Evolutionary conservation across 2,329 filamentous ascomycete species (phyloP).

Genomic region (Xylaria sp.): DNA sequence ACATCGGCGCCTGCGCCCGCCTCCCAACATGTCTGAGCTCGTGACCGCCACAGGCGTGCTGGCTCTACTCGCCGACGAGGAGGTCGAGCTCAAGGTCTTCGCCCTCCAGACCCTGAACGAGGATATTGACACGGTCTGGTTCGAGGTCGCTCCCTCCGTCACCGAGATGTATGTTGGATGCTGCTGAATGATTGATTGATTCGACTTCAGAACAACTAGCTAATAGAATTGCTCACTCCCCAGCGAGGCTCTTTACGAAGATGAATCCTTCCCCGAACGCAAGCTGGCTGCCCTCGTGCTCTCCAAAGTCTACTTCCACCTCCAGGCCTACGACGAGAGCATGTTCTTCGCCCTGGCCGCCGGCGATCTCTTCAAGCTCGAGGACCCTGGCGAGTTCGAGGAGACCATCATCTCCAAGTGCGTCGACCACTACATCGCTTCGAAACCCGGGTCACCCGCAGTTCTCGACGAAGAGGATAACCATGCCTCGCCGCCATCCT

Average conservation of each 20-base stretch:
- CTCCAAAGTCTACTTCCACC: conserved; percentile 98
- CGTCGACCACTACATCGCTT: conserved; percentile 94
- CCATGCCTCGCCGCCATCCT: conserved; percentile 66
- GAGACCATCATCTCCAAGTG: conserved; percentile 99
- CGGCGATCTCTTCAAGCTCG: conserved; percentile 93
- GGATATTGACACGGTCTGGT: conserved; percentile 97
- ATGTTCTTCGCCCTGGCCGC: conserved; percentile 98
- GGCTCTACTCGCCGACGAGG: conserved; percentile 94
- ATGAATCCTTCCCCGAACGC: conserved; percentile 92
- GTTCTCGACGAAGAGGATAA: conserved; percentile 52
- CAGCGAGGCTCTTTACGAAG: conserved; percentile 97
- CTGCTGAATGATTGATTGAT: not conserved
- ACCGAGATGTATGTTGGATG: conserved; percentile 79
- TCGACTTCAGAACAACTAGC: not conserved
- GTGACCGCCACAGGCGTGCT: conserved; percentile 94
- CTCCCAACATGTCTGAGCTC: conserved; percentile 81
- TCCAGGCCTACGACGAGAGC: conserved; percentile 98
- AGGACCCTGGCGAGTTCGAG: conserved; percentile 92
- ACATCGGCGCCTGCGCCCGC: conserved; percentile 1
- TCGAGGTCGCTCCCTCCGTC: conserved; percentile 91
- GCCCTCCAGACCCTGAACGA: conserved; percentile 95
- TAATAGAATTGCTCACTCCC: conserved; percentile 35
- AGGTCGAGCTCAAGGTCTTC: conserved; percentile 92
- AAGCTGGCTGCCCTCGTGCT: conserved; percentile 94
- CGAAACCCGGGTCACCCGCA: conserved; percentile 64